phyloP scores from a whole-genome alignment of 2,329 filamentous ascomycete genomes.

The Alternaria rosae region DNA sequence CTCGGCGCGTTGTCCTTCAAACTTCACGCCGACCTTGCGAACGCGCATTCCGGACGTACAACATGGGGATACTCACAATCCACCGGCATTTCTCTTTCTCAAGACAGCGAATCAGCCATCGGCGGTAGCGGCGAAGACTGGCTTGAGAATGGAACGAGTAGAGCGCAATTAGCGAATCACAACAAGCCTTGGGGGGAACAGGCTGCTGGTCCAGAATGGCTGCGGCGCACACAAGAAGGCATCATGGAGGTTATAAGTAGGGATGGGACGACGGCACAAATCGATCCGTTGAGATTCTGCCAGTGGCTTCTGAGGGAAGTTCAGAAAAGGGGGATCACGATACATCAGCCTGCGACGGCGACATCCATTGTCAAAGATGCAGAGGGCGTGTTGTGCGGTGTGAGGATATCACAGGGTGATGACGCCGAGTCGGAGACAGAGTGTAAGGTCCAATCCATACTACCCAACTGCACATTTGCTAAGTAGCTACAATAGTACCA shows the following conservation, averaged over 20 bases:
- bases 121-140: slow-evolving; percentile 67
- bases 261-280: slow-evolving; percentile 68
- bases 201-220: slow-evolving; percentile 62
- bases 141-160: slow-evolving; percentile 69
- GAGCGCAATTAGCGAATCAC: slow-evolving; percentile 60
- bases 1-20: slow-evolving; percentile 73
- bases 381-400: slow-evolving; percentile 59
- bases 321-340: slow-evolving; percentile 65
- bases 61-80: slow-evolving; percentile 68
- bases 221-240: slow-evolving; percentile 64
- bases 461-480: slow-evolving; percentile 3
- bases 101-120: slow-evolving; percentile 53
- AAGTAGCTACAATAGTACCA: slow-evolving; percentile 55
- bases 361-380: slow-evolving; percentile 61
- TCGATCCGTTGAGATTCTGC: slow-evolving; percentile 74
- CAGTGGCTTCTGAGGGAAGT: slow-evolving; percentile 69
- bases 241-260: slow-evolving; percentile 68
- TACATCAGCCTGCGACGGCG: slow-evolving; percentile 70
- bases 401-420: slow-evolving; percentile 48
- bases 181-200: slow-evolving; percentile 38
- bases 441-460: slow-evolving; percentile 5
- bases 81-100: slow-evolving; percentile 64
- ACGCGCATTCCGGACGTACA: slow-evolving; percentile 62
- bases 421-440: slow-evolving; percentile 7
- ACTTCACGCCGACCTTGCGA: slow-evolving; percentile 71